Evolutionary conservation across 164 flowering plant genomes (phyloP), one percentile per base, ranked within the genome.

Genomic region (Dillenia turbinata): DNA sequence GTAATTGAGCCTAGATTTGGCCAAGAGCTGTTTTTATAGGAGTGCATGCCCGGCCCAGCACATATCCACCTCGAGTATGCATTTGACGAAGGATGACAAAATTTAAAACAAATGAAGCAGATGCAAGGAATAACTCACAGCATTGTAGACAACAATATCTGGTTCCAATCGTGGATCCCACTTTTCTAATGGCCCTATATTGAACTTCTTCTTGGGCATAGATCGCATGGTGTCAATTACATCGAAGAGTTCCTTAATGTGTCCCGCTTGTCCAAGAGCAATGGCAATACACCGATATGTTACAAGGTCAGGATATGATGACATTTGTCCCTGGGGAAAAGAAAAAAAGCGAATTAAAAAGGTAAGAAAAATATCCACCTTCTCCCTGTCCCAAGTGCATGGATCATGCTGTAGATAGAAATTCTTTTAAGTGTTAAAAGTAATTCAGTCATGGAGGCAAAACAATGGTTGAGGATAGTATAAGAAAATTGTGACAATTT

Each of bases 251-350:
- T 90, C 97, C 78, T 82, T 87, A 80, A 90, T 70, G 63, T 85
- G 73, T 52, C 98, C 98, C 17, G 96, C 96, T 85, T 88, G 98
- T 66, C 98, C 98, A 81, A 93, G 97, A 65, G 89, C 88, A 66
- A 93, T 85, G 24, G 96, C 90, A 65, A 89, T 92, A 61, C 79
- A 80, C 73, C 59, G 96, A 78, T 93, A 93, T 33, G 97, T 87
- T 52, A 90, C 89, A 57, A 86, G 67, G 75, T 93, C 97, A 17
- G 98, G 98, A 72, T 90, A 93, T 10, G 92, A 73, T 15, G 89
- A 75, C 67, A 76, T 72, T 64, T 84, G 84, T 78, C 80, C 70
- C 98, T 93, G 89, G 61, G 72, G 63, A 56, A 45, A 43, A 9
- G 45, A 4, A 9, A 54, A 59, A 45, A 54, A 57, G 22, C 1